Base-by-base conservation (phyloP, 2,329 filamentous ascomycete genomes). In the Verticillium longisporum region DNA sequence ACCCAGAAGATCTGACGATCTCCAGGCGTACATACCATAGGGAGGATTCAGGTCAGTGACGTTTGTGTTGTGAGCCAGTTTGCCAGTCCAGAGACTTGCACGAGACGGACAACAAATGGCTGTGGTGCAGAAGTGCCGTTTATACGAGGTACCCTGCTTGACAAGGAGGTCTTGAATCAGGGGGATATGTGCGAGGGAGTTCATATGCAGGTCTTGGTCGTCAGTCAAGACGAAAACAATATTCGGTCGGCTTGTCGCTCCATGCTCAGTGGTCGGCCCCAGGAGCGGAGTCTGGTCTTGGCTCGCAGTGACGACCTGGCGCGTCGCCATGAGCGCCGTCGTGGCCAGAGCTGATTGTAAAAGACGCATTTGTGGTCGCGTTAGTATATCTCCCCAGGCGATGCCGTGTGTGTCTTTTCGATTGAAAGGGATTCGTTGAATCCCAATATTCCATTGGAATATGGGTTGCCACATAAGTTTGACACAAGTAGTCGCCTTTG, bases 161-260 rank as follows among this genome's bases (percentile, higher is more conserved):
- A 77, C 72, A 2, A 89, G 67, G 64, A 85, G 78, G 63, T 83
- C 80, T 54, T 80, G 73, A 0, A 87, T 75, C 4, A 78, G 72
- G 0, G 83, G 84, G 71, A 84, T 84, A 65, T 87, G 86, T 1
- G 81, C 74, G 3, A 88, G 65, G 0, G 86, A 89, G 60, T 84
- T 74, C 68, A 89, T 76, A 61, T 85, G 81, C 11, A 85, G 72
- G 66, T 89, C 86, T 67, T 89, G 87, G 64, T 89, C 87, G 64
- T 89, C 87, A 0, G 85, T 87, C 36, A 89, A 75, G 63, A 89
- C 81, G 68, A 89, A 87, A 36, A 89, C 74, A 59, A 89, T 82
- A 66, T 89, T 89, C 0, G 82, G 79, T 31, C 64, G 57, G 33
- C 61, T 53, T 53, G 45, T 61, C 56, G 10, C 38, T 11, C 56